A percentile compares a stretch with the other conserved stretches of the same genome.
These are phyloP conservation scores for Globisporangium yorkense DNA, from an alignment of 352 stramenopile species.

Conservation along the genomic window DNA sequence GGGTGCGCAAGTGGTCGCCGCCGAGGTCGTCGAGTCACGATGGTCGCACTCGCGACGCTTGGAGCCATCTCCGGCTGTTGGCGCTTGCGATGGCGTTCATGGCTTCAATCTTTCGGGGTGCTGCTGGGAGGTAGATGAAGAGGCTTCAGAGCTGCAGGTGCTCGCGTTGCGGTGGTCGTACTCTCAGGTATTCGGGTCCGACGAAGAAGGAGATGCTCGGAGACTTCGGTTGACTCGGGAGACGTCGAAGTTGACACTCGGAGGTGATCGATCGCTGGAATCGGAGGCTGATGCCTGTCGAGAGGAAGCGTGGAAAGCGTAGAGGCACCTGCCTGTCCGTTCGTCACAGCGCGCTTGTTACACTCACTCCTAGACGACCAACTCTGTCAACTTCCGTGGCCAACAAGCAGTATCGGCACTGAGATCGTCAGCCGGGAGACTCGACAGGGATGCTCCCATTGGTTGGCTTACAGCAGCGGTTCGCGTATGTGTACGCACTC, in stretches of 20 bases:
- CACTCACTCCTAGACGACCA: background rate
- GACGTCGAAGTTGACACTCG: background rate
- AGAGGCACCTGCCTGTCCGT: background rate
- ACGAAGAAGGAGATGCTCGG: background rate
- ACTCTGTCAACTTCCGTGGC: background rate
- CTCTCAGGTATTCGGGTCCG: background rate
- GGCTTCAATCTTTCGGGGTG: no score
- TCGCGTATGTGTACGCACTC: no score
- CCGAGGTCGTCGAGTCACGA: background rate
- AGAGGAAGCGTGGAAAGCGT: background rate
- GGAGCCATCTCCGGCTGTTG: background rate
- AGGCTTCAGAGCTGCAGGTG: background rate
- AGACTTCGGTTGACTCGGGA: background rate
- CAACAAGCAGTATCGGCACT: background rate
- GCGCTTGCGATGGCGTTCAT: no score
- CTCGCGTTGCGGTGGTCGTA: background rate
- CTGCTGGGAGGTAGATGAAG: background rate
- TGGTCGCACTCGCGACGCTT: background rate
- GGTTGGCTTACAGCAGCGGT: background rate
- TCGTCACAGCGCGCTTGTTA: background rate
- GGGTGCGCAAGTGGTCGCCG: background rate
- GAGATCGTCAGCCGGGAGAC: background rate
- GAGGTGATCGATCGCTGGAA: no score
- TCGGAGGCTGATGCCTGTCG: no score
- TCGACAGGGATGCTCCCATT: background rate